Evolutionary conservation across 257 asterid genomes (phyloP), one percentile per base, ranked within the genome.

Genomic region (Striga asiatica): DNA sequence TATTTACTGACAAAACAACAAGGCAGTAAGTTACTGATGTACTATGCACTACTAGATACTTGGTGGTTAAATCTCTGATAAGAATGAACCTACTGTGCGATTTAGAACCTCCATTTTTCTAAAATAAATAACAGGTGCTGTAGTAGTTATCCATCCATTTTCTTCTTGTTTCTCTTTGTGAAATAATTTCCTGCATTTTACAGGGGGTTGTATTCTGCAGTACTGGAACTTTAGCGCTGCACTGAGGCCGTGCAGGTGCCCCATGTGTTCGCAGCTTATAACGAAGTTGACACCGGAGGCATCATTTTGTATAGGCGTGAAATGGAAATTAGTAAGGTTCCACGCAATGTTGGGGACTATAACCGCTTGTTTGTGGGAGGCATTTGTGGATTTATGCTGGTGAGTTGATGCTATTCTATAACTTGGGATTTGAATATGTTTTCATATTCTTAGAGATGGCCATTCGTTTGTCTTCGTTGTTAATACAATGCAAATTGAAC

Each of bases 131-230:
- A 35, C 29, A 27, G 6, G 13, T 61, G 25, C 25, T 20, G 4
- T 10, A 9, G 37, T 38, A 37, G n/a, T 3, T 45, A 8, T 14
- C 38, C 22, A 0, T 13, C n/a, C n/a, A n/a, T 27, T 16, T 41
- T 14, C 16, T 1, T 18, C 8, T 29, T 29, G 2, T 22, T 31
- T 38, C 12, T 35, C 4, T 24, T 62, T 37, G 0, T 14, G 20
- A 37, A 42, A 1, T 43, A 18, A 19, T 13, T 47, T 38, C 54
- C 3, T 65, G 38, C 19, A 28, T 41, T 31, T 41, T 65, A 2
- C 70, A 87, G 96, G 96, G 28, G 74, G 86, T 51, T 87, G 94
- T 65, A 79, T 83, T 70, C 67, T 87, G 73, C 88, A 83, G 71
- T 87, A 83, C 51, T 87, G 96, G 94, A 76, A 81, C 70, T 83